Base-by-base conservation (phyloP, 177 flowering plant genomes). In the Vitis hybrid region DNA sequence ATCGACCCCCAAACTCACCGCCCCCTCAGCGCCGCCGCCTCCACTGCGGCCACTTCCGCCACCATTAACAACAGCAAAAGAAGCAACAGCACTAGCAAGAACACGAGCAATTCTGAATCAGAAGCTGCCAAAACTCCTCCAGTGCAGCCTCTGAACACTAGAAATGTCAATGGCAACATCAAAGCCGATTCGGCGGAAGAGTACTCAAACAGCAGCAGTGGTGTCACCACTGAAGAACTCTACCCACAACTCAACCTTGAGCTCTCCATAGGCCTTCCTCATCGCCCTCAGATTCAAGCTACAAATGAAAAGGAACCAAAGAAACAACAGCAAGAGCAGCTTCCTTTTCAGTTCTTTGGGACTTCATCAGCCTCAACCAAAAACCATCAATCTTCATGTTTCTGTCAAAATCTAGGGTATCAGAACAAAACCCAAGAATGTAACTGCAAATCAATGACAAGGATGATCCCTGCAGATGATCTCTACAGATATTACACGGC, bases 1-100 rank as follows among this genome's bases (percentile, higher is more conserved):
- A 75, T 85, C 32, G 88, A 85, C 52, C 91, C 89, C 11, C 82
- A 76, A 40, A 85, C 87, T 1, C 91, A 87, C 55, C 73, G 67
- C 1, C 82, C 87, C 32, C 63, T 85, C 69, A 70, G 54, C 51
- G 63, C 52, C 30, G 6, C 71, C 48, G 21, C 71, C 74, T 11
- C 77, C 18, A 4, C 62, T 11, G 0, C 58, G 24, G 1, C 59
- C 64, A 2, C 68, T 69, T 10, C 64, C 71, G 62, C 54, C 64
- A 4, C 21, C 8, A 15, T 35, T 59, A 64, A 15, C 58, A 30
- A 52, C 67, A 58, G 30, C 48, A 54, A 4, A 13, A 46, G 21
- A 24, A 69, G 1, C 10, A 71, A 14, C 9, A 62, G 15, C n/a
- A 63, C 2, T 3, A 50, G 30, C 17, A 59, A 56, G 6, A 24